These are phyloP conservation scores for Aspergillus pseudoterreus DNA, from an alignment of 2,329 filamentous ascomycete species.

Conservation along the genomic window DNA sequence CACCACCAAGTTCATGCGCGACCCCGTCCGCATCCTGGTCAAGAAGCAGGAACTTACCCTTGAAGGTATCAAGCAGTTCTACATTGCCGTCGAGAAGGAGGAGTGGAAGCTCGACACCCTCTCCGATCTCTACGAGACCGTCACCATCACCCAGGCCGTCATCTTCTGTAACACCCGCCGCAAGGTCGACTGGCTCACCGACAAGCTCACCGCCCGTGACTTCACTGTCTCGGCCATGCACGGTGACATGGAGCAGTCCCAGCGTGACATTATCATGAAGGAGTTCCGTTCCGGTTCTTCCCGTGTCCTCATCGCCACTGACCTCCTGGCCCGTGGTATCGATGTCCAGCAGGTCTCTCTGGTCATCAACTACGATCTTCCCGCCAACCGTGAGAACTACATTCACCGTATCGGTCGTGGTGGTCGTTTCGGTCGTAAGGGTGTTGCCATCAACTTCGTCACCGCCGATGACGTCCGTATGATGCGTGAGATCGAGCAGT, in stretches of 20 bases:
- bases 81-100: slow-evolving; percentile 99
- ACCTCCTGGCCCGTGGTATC: slow-evolving; percentile 97
- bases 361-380: slow-evolving; percentile 99
- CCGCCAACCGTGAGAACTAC: slow-evolving; percentile 99
- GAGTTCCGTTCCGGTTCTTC: slow-evolving; percentile 99
- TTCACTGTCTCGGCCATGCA: slow-evolving; percentile 99
- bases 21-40: slow-evolving; percentile 97
- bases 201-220: slow-evolving; percentile 97
- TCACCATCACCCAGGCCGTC: slow-evolving; percentile 98
- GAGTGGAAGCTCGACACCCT: slow-evolving; percentile 99
- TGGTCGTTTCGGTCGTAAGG: slow-evolving; percentile 99
- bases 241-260: slow-evolving; percentile 96
- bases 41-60: slow-evolving; percentile 99
- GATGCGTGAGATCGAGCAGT: slow-evolving; percentile 99
- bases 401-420: slow-evolving; percentile 99
- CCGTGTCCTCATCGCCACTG: slow-evolving; percentile 96
- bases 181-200: slow-evolving; percentile 99
- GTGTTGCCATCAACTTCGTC: slow-evolving; percentile 99
- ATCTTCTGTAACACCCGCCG: slow-evolving; percentile 99
- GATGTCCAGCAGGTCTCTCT: slow-evolving; percentile 99
- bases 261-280: slow-evolving; percentile 99
- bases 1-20: slow-evolving; percentile 99
- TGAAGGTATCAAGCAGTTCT: slow-evolving; percentile 99
- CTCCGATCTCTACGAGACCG: slow-evolving; percentile 97
- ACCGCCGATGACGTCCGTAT: slow-evolving; percentile 98